Conservation (phyloP, 352 stramenopile genomes). For the Pythium grandisporangium region DNA sequence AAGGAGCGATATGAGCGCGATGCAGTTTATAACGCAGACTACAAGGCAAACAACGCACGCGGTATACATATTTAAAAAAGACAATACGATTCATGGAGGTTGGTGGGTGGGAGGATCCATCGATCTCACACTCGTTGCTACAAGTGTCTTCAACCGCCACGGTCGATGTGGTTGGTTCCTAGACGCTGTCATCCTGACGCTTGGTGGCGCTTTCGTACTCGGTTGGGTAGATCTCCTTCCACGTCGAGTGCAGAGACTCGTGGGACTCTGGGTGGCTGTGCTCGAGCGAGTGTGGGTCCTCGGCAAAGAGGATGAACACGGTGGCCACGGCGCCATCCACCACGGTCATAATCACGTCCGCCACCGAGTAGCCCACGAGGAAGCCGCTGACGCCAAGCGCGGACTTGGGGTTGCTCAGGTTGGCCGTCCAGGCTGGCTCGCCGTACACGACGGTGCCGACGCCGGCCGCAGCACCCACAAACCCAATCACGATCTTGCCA, state of each 20-base stretch:
- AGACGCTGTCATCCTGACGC: slow-evolving; percentile 22
- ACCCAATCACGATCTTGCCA: slow-evolving; percentile 46
- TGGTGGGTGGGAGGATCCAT: too few species aligned
- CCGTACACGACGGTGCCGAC: slow-evolving; percentile 25
- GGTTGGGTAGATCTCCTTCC: slow-evolving; percentile 40
- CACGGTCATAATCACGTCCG: slow-evolving; percentile 40
- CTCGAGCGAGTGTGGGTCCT: slow-evolving; percentile 31
- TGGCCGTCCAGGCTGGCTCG: slow-evolving; percentile 27
- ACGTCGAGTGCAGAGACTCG: slow-evolving; percentile 26
- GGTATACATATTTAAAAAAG: too few species aligned
- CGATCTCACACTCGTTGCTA: too few species aligned
- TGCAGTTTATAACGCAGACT: too few species aligned
- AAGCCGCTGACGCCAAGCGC: slow-evolving; percentile 38
- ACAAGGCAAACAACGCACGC: too few species aligned
- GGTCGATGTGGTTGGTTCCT: not conserved
- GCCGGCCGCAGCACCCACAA: slow-evolving; percentile 33
- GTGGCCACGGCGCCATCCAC: slow-evolving; percentile 38
- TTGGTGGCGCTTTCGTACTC: slow-evolving; percentile 35
- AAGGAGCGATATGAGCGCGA: too few species aligned
- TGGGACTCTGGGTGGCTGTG: slow-evolving; percentile 25
- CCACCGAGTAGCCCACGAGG: slow-evolving; percentile 37
- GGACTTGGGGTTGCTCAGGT: slow-evolving; percentile 29
- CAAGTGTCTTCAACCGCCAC: not conserved
- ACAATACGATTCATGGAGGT: too few species aligned
- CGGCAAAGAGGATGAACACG: slow-evolving; percentile 43